phyloP scores from a whole-genome alignment of 495 filamentous ascomycete genomes.

The Hypoxylon rickii region DNA sequence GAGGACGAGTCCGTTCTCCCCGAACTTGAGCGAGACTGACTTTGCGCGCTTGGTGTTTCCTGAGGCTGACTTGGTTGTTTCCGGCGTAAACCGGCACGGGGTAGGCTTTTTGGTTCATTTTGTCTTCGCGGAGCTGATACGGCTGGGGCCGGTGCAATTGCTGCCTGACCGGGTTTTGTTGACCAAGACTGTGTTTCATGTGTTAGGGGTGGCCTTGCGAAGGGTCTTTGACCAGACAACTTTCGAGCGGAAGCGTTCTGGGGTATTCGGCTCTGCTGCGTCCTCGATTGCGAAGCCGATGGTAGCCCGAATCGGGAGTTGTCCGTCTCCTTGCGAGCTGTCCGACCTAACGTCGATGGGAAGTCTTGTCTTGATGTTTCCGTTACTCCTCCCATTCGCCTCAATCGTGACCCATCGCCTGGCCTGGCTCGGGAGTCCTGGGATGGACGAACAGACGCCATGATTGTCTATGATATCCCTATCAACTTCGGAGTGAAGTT shows the following conservation, averaged over 20 bases:
- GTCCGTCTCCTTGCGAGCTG: conserved; percentile 28
- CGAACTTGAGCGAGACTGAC: conserved; percentile 40
- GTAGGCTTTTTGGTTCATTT: conserved; percentile 30
- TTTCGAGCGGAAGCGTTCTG: conserved; percentile 37
- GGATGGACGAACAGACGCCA: conserved; percentile 26
- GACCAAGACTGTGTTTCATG: conserved; percentile 41
- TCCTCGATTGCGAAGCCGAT: conserved; percentile 38
- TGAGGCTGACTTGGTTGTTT: conserved; percentile 53
- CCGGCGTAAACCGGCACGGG: conserved; percentile 49
- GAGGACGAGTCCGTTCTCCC: conserved; percentile 46
- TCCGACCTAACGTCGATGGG: conserved; percentile 22
- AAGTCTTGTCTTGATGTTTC: conserved; percentile 22
- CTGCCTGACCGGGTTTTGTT: conserved; percentile 17
- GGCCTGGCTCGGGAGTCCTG: conserved; percentile 21
- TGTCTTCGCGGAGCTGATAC: conserved; percentile 10
- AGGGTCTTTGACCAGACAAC: conserved; percentile 14
- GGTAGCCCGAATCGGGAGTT: conserved; percentile 30
- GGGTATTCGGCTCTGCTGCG: conserved; percentile 42
- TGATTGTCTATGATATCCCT: conserved; percentile 16
- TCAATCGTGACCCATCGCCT: conserved; percentile 24
- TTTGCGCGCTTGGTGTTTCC: conserved; percentile 37
- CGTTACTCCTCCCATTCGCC: conserved; percentile 24
- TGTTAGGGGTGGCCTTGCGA: conserved; percentile 30
- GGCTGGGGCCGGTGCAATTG: conserved; percentile 22
- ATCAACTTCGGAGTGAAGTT: conserved; percentile 10